Evolutionary conservation across 2,329 filamentous ascomycete species (phyloP), one percentile per base, ranked within the genome.

Genomic region (Plectosphaerella cucumerina): DNA sequence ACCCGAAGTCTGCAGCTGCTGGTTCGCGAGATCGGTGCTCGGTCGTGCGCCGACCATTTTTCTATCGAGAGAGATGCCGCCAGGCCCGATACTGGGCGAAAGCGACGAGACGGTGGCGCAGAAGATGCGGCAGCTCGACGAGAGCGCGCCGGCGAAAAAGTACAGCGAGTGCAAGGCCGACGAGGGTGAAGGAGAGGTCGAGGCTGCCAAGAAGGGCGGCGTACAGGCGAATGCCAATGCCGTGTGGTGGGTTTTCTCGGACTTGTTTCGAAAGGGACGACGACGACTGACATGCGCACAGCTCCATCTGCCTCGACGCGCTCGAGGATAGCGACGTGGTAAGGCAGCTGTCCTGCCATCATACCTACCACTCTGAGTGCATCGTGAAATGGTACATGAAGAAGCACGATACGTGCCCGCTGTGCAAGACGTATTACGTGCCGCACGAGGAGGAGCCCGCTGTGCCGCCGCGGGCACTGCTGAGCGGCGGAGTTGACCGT

Each of bases 321-420:
- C 26, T 59, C 22, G 45, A 54, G 17, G 48, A 53, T 15, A 44
- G 49, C 3, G 56, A 59, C 41, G 15, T 44, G 14, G 48, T 59
- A 15, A 56, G 57, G 6, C 23, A 46, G 31, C 34, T 59, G 11
- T 47, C 51, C 15, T 59, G 57, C 42, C 39, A 45, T 2, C 57
- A 59, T 37, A 50, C 56, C 12, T 59, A 58, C 34, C 57, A 59
- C 46, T 51, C 57, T 6, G 34, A 42, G 4, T 59, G 57, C 42
- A 52, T 59, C 18, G 42, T 42, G 17, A 49, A 49, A 11, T 59
- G 57, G 57, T 56, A 48, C 34, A 45, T 55, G 8, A 54, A 53
- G 39, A 47, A 44, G 33, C 57, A 59, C 41, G 22, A 58, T 22
- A 55, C 51, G 11, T 59, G 57, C 34, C 57, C 57, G 14, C 53